Percentiles rank a stretch among this genome's conserved stretches.
Conservation (phyloP, 106 monocot genomes). For the Dendrobium huoshanense region DNA sequence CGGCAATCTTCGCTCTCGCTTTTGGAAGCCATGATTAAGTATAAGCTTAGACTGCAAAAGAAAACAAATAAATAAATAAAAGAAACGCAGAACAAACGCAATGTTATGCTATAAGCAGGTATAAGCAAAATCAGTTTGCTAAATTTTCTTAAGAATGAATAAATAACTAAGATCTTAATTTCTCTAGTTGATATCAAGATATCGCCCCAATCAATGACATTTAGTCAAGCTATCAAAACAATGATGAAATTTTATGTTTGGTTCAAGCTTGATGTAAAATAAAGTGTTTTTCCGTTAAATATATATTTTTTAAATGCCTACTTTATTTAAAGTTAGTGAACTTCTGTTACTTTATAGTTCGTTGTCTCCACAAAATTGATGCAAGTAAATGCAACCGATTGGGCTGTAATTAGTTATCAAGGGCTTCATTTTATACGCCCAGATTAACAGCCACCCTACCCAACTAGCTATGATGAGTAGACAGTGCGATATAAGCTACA, state of each 20-base stretch:
- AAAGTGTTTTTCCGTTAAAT: not conserved
- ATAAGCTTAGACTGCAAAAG: not conserved
- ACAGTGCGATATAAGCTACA: not conserved
- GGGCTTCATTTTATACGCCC: too few relatives aligned
- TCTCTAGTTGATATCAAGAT: not conserved
- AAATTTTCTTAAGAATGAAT: not conserved
- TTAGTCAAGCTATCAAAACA: not conserved
- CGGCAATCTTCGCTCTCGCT: slow-evolving; percentile 26
- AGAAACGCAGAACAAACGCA: not conserved
- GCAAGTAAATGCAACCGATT: too few relatives aligned
- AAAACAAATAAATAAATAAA: not conserved
- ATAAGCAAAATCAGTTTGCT: not conserved
- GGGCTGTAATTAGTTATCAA: too few relatives aligned
- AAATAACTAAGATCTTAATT: not conserved
- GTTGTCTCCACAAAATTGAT: too few relatives aligned
- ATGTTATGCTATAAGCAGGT: not conserved
- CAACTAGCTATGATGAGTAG: too few relatives aligned
- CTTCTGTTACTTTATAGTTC: too few relatives aligned
- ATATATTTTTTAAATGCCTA: too few relatives aligned
- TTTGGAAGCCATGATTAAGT: slow-evolving; percentile 23
- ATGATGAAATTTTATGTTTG: not conserved
- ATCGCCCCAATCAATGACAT: not conserved
- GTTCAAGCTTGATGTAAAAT: not conserved
- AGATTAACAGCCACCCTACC: too few relatives aligned
- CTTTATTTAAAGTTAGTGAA: too few relatives aligned